Base-by-base conservation (phyloP, 2,329 filamentous ascomycete species). In the Trichocomaceae sp. region DNA sequence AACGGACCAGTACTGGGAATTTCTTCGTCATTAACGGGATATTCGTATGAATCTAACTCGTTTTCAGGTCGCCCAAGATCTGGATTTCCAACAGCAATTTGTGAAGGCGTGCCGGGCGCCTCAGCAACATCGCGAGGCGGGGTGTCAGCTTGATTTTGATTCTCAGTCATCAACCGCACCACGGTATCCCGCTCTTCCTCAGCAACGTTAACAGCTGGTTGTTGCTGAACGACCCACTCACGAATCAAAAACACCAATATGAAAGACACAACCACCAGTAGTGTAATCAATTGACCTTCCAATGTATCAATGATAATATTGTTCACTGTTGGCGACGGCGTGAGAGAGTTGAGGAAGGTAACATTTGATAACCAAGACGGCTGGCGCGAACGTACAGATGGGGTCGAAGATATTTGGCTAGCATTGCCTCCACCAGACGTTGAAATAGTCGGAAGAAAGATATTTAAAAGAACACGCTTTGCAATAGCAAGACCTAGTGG, bases 171-270 rank as follows among this genome's bases (percentile, higher is more conserved):
- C 37, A 74, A 55, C 52, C 76, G 76, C n/a, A 72, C 72, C 7
- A 76, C 80, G 10, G 79, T 83, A 64, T 72, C 76, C 57, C 70
- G 77, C 64, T 68, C 74, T 9, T 66, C 69, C 60, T 72, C 85
- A 0, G 84, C 86, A 76, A 93, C 85, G 64, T 95, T 95, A 62
- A 93, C 86, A 60, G 91, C 86, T 5, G 92, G 93, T 67, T 99
- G 93, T 69, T 99, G 93, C 69, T 99, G 93, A 9, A 99, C 90
- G 50, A 99, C 93, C 81, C 96, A 99, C 73, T 99, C 93, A 47
- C 95, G 79, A 47, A 99, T 96, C 3, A 99, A 75, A 62, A 99
- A 99, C 42, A 99, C 85, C n/a, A 99, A 76, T 57, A 99, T 96
- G 70, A 97, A 99, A 56, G 87, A 90, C 45, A 96, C 81, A 7